Evolutionary conservation across 192 early-diverging fungal species (phyloP).

Genomic region (Lobosporangium transversale): DNA sequence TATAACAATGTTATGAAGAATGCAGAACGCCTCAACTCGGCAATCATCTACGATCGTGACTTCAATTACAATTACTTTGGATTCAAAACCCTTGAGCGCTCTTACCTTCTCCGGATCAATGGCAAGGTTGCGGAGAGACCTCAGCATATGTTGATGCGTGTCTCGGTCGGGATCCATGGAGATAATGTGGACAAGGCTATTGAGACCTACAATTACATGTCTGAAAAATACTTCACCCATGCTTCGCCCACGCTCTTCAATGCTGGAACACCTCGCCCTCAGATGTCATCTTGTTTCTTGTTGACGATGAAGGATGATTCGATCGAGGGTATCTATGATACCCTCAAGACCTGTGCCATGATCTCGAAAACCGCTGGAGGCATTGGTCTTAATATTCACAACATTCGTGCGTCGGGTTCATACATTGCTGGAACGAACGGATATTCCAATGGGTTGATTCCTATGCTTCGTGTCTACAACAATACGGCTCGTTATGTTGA

Average conservation of each 20-base stretch:
- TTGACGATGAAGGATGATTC: constrained; percentile 96
- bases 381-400: constrained; percentile 97
- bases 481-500: constrained; percentile 99
- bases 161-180: constrained; percentile 95
- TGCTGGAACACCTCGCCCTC: constrained; percentile 95
- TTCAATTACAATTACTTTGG: constrained; percentile 99
- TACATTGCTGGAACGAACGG: constrained; percentile 99
- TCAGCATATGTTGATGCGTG: constrained; percentile 99
- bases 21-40: constrained; percentile 89
- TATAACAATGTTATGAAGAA: constrained; percentile 75
- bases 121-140: constrained; percentile 92
- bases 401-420: constrained; percentile 93
- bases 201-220: constrained; percentile 95
- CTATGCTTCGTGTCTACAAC: constrained; percentile 98
- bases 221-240: constrained; percentile 95
- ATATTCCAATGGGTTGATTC: constrained; percentile 94
- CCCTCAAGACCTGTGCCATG: constrained; percentile 95
- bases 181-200: constrained; percentile 91
- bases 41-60: constrained; percentile 97
- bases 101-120: constrained; percentile 91
- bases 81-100: constrained; percentile 98
- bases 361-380: constrained; percentile 99
- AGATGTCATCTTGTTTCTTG: constrained; percentile 95
- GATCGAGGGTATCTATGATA: constrained; percentile 98
- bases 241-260: constrained; percentile 98